Conservation (phyloP, 164 flowering plant species). For the Vitis rotundifolia region DNA sequence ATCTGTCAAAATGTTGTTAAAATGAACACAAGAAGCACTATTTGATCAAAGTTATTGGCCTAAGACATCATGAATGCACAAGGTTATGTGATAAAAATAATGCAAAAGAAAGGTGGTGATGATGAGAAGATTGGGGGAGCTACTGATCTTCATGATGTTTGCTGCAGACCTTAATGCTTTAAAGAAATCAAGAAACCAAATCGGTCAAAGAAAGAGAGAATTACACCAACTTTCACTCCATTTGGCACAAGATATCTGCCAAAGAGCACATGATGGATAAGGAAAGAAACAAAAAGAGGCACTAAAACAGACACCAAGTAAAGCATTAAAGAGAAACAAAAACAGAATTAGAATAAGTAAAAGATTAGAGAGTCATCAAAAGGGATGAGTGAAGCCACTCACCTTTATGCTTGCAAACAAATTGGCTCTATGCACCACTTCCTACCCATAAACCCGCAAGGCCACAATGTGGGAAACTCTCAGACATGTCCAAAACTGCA, state of each 20-base stretch:
- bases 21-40: too few species aligned
- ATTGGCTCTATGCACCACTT: background rate
- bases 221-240: constrained; percentile 1
- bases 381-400: background rate
- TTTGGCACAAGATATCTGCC: background rate
- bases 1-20: too few species aligned
- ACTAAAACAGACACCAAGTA: background rate
- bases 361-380: background rate
- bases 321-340: background rate
- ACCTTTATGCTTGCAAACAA: background rate
- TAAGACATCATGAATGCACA: too few species aligned
- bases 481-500: background rate
- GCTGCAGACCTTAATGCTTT: too few species aligned
- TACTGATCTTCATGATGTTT: too few species aligned
- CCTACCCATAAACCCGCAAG: too few species aligned
- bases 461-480: background rate
- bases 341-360: background rate
- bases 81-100: too few species aligned
- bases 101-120: too few species aligned
- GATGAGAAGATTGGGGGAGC: too few species aligned
- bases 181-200: too few species aligned
- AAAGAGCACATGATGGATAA: background rate
- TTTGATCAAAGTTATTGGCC: too few species aligned
- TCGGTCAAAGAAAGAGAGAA: background rate
- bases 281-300: background rate